Evolutionary conservation across 352 stramenopile genomes (phyloP).

Genomic region (Hyphochytrium catenoides): DNA sequence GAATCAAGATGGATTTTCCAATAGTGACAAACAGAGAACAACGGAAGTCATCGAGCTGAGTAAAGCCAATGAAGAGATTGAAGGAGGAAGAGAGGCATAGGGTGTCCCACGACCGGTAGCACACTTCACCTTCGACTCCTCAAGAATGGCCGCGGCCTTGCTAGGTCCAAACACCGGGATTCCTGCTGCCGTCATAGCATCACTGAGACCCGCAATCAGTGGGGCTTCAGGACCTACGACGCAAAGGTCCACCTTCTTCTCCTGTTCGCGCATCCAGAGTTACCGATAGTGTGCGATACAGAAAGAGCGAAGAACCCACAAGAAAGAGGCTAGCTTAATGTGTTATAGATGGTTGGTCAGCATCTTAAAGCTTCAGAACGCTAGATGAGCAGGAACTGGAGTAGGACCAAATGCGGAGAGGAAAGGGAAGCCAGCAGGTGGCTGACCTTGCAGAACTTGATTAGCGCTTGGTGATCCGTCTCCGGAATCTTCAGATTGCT

Average conservation of each 20-base stretch:
- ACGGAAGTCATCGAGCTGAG: no score
- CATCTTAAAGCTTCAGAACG: constrained; percentile 1
- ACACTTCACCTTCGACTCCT: constrained; percentile 98
- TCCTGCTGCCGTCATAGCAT: constrained; percentile 70
- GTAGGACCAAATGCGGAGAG: constrained; percentile 1
- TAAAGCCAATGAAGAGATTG: no score
- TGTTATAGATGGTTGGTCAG: no score
- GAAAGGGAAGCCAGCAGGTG: no score
- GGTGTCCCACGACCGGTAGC: no score
- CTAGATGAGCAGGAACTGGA: neutral
- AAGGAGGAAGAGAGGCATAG: no score
- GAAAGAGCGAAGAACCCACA: no score
- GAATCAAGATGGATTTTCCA: no score
- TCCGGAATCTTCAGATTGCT: constrained; percentile 45
- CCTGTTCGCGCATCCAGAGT: constrained; percentile 10
- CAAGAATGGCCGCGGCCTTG: constrained; percentile 76
- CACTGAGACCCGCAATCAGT: constrained; percentile 82
- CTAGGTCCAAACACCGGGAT: constrained; percentile 91
- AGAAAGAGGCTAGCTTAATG: no score
- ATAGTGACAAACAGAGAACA: no score
- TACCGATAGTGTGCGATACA: no score
- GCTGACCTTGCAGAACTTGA: constrained; percentile 41
- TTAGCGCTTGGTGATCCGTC: constrained; percentile 27
- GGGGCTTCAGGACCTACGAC: constrained; percentile 92
- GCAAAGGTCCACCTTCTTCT: constrained; percentile 79